These are phyloP conservation scores for Fusarium subtropicale DNA, from an alignment of 2,329 filamentous ascomycete genomes.

Conservation along the genomic window DNA sequence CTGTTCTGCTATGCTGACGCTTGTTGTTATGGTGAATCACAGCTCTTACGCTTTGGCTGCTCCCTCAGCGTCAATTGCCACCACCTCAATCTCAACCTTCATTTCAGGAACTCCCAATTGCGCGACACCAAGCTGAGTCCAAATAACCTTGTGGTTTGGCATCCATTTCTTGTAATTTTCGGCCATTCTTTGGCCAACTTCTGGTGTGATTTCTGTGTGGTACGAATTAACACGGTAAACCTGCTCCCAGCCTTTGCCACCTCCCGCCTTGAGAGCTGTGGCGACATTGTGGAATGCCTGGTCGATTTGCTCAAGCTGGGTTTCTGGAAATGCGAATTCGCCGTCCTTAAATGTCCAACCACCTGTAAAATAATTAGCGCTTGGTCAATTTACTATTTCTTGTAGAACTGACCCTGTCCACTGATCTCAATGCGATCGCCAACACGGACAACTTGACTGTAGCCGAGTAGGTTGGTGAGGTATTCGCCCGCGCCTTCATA, in stretches of 20 bases:
- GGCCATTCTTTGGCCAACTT: conserved; percentile 54
- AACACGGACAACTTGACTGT: conserved; percentile 62
- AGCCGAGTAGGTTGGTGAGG: conserved; percentile 50
- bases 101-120: conserved; percentile 61
- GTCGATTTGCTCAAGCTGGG: conserved; percentile 58
- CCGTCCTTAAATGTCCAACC: conserved; percentile 45
- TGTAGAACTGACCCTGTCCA: conserved; percentile 56
- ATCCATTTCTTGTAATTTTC: conserved; percentile 61
- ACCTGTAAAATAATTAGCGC: conserved; percentile 32
- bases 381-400: not conserved
- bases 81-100: conserved; percentile 68
- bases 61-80: conserved; percentile 48
- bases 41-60: not conserved
- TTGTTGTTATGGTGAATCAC: not conserved
- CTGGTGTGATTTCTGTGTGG: conserved; percentile 55
- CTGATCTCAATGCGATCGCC: conserved; percentile 60
- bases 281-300: conserved; percentile 68
- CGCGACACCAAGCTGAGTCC: conserved; percentile 63
- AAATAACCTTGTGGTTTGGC: conserved; percentile 62
- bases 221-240: conserved; percentile 62
- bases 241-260: conserved; percentile 65
- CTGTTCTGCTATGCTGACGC: not conserved
- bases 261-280: conserved; percentile 58
- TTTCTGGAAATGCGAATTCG: conserved; percentile 49
- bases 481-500: conserved; percentile 49